Base-by-base conservation (phyloP, 495 filamentous ascomycete species). In the Trichocladium uniseriatum region DNA sequence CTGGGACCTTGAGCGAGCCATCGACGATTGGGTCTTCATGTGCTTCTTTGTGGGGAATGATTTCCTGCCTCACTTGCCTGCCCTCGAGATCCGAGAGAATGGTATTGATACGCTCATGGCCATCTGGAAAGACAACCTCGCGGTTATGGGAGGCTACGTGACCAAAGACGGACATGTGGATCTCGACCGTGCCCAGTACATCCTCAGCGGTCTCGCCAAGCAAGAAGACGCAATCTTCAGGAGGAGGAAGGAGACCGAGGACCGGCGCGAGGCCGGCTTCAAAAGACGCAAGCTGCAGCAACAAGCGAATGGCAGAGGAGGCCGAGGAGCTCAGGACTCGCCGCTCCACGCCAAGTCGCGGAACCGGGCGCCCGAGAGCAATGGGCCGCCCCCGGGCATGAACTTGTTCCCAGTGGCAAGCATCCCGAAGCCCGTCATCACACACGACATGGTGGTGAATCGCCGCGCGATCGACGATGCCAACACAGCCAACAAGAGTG, bases 11-110 rank as follows among this genome's bases (percentile, higher is more conserved):
- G 92, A 99, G 63, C 79, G 92, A 55, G 92, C 94, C n/a, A 74
- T 99, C 46, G 92, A 99, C 71, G 92, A 99, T 66, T 97, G 94
- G 92, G 88, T 99, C 14, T 99, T 99, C 67, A 95, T 99, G 91
- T 99, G 92, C 72, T 99, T 94, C 69, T 99, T 99, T 64, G 92
- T 99, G 50, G 92, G 92, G 56, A 99, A 99, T 64, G 94, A 99
- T 73, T 99, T 99, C 70, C 72, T 99, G 56, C 92, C 92, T 38
- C 92, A 99, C 73, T 70, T 99, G 48, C 92, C 92, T 19, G 94
- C 89, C 62, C 75, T 99, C 49, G 92, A 97, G 65, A 97, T 99
- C 63, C 80, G 91, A 54, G 92, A 99, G 59, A 84, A 95, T 63
- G 94, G 91, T 22, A 97, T 99, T 63, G 90, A 99, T 60, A 94